Evolutionary conservation across 331 rosid species (phyloP).

Genomic region (Acacia concinna): DNA sequence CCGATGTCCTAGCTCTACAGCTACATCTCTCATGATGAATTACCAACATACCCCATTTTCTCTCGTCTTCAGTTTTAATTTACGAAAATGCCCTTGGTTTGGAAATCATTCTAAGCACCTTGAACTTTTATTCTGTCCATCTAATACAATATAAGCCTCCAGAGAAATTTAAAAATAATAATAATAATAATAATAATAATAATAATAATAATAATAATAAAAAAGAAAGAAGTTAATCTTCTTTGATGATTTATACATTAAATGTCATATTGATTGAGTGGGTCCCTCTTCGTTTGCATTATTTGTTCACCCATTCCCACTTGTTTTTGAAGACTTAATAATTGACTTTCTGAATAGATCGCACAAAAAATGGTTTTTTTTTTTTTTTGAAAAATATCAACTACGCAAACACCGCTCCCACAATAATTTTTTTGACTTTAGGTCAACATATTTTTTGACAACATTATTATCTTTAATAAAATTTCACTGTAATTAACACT

Average conservation of each 20-base stretch:
- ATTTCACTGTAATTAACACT: not conserved
- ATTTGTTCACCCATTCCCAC: slow-evolving; percentile 42
- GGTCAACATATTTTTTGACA: not conserved
- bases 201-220: too few relatives aligned
- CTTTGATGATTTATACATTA: slow-evolving; percentile 49
- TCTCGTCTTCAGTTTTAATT: not conserved
- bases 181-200: too few relatives aligned
- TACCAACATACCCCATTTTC: slow-evolving; percentile 29
- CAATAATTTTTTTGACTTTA: not conserved
- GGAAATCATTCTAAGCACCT: slow-evolving; percentile 20
- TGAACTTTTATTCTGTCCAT: slow-evolving; percentile 11
- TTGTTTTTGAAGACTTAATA: slow-evolving; percentile 46
- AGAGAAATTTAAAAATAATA: not conserved
- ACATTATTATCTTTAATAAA: not conserved
- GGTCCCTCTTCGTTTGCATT: slow-evolving; percentile 45
- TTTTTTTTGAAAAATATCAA: not conserved
- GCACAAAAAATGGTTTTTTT: not conserved
- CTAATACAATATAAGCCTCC: not conserved
- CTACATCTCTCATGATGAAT: slow-evolving; percentile 22
- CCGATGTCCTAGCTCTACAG: too few relatives aligned
- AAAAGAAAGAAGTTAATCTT: slow-evolving; percentile 3
- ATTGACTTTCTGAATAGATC: slow-evolving; percentile 45
- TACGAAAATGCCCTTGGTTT: slow-evolving; percentile 25
- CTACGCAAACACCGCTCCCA: not conserved
- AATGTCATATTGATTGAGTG: slow-evolving; percentile 50